A percentile compares a stretch with the other conserved stretches of the same genome.
Conservation (phyloP, 23 red algal species). For the Gracilariopsis chorda region DNA sequence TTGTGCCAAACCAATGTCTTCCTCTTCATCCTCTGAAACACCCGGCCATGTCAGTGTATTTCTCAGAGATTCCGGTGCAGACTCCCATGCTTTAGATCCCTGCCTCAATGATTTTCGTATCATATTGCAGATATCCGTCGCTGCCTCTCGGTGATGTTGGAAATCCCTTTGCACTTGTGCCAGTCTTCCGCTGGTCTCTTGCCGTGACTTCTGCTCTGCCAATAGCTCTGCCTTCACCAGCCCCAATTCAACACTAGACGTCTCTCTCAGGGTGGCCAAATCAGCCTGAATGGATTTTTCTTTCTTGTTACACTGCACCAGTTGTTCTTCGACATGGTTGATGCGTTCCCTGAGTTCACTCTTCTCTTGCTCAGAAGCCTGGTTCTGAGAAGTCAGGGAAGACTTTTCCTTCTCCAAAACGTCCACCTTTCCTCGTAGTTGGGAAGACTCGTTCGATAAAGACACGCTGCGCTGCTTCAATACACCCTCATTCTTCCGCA, state of each 20-base stretch:
- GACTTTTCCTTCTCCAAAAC: constrained; percentile 17
- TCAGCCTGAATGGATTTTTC: constrained; percentile 11
- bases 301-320: not conserved
- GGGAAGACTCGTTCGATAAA: not conserved
- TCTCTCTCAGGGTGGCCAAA: constrained; percentile 2
- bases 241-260: not conserved
- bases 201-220: constrained; percentile 38
- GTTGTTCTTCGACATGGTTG: not conserved
- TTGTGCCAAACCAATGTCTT: not conserved
- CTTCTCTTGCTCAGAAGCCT: constrained; percentile 2
- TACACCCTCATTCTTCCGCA: not conserved
- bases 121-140: not conserved
- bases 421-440: not conserved
- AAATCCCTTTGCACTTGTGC: not conserved
- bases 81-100: not conserved
- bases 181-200: not conserved
- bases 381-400: not conserved
- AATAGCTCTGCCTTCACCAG: constrained; percentile 10
- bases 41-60: not conserved
- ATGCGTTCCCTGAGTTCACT: not conserved
- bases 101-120: not conserved
- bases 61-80: not conserved
- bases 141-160: not conserved
- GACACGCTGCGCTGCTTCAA: not conserved
- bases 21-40: not conserved